Conservation (phyloP, 352 stramenopile species). For the Thraustochytrium sp. region DNA sequence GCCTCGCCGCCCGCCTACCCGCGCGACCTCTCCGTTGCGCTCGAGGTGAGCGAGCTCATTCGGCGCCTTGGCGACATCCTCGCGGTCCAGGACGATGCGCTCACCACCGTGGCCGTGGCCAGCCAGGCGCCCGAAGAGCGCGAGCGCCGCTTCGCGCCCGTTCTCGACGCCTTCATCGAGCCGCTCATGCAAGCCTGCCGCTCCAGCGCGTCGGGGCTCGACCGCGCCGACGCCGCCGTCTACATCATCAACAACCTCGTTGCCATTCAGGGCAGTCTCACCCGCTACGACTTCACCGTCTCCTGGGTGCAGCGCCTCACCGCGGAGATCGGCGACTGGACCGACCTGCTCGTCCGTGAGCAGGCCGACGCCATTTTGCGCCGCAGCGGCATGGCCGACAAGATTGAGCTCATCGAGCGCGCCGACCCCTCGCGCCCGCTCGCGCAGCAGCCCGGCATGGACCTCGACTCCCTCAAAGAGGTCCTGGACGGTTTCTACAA, state of each 20-base stretch:
- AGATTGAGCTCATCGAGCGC: constrained; percentile 26
- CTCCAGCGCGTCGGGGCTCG: constrained; percentile 8
- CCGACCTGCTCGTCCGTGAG: constrained; percentile 23
- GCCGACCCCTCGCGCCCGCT: neutral
- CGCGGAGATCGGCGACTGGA: constrained; percentile 28
- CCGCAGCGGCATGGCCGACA: constrained; percentile 10
- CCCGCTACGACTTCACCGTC: constrained; percentile 32
- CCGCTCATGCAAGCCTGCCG: constrained; percentile 11
- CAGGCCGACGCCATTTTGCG: constrained; percentile 36
- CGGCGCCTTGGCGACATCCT: constrained; percentile 10
- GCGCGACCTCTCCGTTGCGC: constrained; percentile 29
- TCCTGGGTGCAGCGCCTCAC: constrained; percentile 15
- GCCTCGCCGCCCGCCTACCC: constrained; percentile 22
- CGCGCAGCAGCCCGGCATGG: constrained; percentile 23
- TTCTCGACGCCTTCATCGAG: constrained; percentile 10
- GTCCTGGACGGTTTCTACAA: constrained; percentile 35
- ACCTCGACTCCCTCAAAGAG: neutral
- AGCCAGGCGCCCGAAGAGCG: neutral
- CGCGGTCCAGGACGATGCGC: neutral
- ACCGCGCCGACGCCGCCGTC: constrained; percentile 11
- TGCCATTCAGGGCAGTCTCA: constrained; percentile 35
- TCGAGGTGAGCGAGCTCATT: constrained; percentile 39
- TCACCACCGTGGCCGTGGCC: neutral
- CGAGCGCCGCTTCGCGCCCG: neutral
- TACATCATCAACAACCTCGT: constrained; percentile 43